Evolutionary conservation across 83 land plant genomes (phyloP), one percentile per base, ranked within the genome.

Genomic region (Isoetes engelmannii): DNA sequence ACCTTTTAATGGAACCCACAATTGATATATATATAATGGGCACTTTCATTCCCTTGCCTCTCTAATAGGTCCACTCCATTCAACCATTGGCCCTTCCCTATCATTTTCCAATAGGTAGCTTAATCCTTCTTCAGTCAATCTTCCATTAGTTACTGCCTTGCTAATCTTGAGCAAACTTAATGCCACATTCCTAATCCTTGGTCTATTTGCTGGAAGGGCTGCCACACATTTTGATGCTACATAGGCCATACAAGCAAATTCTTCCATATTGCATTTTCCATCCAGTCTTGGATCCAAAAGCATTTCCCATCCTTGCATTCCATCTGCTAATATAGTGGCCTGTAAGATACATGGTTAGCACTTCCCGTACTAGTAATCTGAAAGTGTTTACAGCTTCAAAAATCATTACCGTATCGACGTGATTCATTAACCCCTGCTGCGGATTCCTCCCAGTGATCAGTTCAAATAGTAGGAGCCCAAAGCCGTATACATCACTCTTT

Each of bases 401-500:
- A 3, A 64, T 45, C 37, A 63, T 28, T 85, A 90, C 98, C 63
- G 88, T 85, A 12, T 94, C 80, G 61, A 95, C 86, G 68, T 84
- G 86, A 53, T 95, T 93, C 82, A 95, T 78, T 42, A 95, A 87
- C 17, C 99, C 99, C 57, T 90, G 93, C 47, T 84, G 86, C 13
- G 97, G 93, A 70, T 79, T 86, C 69, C 90, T 76, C 43, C 84
- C 99, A 41, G 93, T 82, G 60, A 91, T 85, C 57, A 95, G 84
- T 69, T 95, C 99, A 78, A 95, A 94, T 4, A 95, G 87, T 67
- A 91, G 77, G 5, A 95, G 85, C 10, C 99, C 99, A 73, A 82
- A 95, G 79, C 97, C 88, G 75, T 90, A 95, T 41, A 95, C 96
- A 81, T 95, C 99, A 79, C 97, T 95, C 69, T 95, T 91, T 79